Conservation (phyloP, 108 stramenopile species). For the Cyclostephanos invisitatus region DNA sequence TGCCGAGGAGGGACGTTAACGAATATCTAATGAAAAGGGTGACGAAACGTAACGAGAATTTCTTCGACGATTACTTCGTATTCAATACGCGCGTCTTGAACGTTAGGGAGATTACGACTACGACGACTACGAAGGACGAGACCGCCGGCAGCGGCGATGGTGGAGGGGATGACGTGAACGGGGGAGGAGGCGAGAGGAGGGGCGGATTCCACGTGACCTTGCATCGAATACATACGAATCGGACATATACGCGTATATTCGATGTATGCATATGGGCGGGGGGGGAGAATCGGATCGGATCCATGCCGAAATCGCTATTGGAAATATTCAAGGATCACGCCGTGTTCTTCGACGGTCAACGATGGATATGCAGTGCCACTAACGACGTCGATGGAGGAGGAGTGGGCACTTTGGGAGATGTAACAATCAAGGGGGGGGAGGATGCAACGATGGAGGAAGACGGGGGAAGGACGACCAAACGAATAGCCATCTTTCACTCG, state of each 20-base stretch:
- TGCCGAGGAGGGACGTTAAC: not conserved
- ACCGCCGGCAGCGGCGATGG: not conserved
- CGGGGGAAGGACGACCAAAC: too few species aligned
- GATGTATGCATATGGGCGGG: slow-evolving; percentile 75
- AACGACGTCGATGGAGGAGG: not conserved
- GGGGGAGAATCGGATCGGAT: slow-evolving; percentile 49
- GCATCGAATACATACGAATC: too few species aligned
- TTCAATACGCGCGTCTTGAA: not conserved
- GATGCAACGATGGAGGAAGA: too few species aligned
- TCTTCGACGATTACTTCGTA: not conserved
- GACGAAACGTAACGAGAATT: not conserved
- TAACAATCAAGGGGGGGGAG: not conserved
- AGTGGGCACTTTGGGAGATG: too few species aligned
- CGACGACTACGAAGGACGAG: not conserved
- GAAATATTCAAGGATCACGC: slow-evolving; percentile 3
- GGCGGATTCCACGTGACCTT: not conserved
- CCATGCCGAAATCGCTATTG: slow-evolving; percentile 35
- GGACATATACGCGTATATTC: slow-evolving; percentile 5
- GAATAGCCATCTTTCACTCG: not conserved
- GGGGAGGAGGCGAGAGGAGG: not conserved
- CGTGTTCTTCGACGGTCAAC: not conserved
- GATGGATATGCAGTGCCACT: not conserved
- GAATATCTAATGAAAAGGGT: not conserved
- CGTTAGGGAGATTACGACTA: not conserved
- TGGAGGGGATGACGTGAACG: too few species aligned